phyloP scores from a whole-genome alignment of 164 flowering plant genomes.

The Litsea cubeba region DNA sequence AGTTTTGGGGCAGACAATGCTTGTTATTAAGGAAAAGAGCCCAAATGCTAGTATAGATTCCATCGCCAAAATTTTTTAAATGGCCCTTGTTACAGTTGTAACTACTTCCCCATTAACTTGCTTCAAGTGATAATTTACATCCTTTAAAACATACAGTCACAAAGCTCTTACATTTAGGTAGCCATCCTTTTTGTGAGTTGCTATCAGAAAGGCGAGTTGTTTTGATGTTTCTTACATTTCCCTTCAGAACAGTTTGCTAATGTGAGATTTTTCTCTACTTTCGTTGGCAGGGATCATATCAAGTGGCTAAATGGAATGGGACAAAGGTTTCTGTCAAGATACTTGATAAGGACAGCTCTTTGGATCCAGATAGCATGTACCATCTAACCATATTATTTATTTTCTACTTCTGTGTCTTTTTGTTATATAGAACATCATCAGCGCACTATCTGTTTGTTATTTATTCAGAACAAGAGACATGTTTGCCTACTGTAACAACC shows the following conservation, averaged over 20 bases:
- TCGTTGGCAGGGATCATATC: constrained; percentile 69
- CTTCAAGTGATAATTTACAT: neutral
- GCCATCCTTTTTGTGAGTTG: neutral
- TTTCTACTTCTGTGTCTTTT: neutral
- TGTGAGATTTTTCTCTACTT: neutral
- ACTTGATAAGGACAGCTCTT: constrained; percentile 72
- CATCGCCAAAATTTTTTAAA: neutral
- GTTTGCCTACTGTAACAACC: no score
- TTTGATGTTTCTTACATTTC: neutral
- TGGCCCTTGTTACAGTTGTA: neutral
- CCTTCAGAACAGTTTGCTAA: neutral
- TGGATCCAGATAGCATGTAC: constrained; percentile 87
- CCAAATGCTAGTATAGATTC: no score
- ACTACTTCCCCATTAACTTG: neutral
- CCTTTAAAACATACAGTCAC: no score
- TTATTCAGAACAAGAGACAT: no score
- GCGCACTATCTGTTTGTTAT: no score
- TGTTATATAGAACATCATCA: neutral
- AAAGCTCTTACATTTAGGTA: no score
- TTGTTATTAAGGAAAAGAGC: no score
- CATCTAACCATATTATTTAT: neutral
- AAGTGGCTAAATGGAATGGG: constrained; percentile 99
- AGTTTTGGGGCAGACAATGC: no score
- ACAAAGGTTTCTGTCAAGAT: constrained; percentile 93
- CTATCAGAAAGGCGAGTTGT: neutral